Evolutionary conservation across 2,329 filamentous ascomycete genomes (phyloP).

Genomic region (Exophiala sp.): DNA sequence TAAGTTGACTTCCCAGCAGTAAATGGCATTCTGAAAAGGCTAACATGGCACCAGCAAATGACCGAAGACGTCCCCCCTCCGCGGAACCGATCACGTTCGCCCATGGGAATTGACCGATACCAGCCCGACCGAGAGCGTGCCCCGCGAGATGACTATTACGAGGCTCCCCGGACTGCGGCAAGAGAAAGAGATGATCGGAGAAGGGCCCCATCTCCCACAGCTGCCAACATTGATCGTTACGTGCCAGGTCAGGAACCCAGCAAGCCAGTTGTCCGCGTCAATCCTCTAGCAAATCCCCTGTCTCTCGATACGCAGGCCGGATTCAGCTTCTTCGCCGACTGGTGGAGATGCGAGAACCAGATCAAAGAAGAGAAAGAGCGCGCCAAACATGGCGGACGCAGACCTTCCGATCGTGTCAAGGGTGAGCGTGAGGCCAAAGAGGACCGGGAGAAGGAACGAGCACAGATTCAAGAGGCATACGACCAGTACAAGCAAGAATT

Average conservation of each 20-base stretch:
- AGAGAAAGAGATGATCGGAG: slow-evolving; percentile 54
- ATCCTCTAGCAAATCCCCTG: slow-evolving; percentile 57
- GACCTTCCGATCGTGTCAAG: slow-evolving; percentile 51
- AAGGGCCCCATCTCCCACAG: slow-evolving; percentile 53
- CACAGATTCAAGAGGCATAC: slow-evolving; percentile 59
- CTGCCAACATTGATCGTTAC: slow-evolving; percentile 58
- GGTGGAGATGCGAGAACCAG: slow-evolving; percentile 59
- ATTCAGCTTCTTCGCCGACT: slow-evolving; percentile 63
- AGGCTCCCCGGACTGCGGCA: slow-evolving; percentile 34
- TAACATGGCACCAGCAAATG: slow-evolving; percentile 29
- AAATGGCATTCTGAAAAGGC: neutral
- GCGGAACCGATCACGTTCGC: slow-evolving; percentile 54
- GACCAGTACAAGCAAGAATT: slow-evolving; percentile 61
- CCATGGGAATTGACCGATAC: slow-evolving; percentile 58
- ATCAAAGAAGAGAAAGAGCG: slow-evolving; percentile 61
- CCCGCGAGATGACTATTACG: slow-evolving; percentile 54
- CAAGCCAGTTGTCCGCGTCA: slow-evolving; percentile 48
- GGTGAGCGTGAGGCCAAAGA: slow-evolving; percentile 58
- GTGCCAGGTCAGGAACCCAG: slow-evolving; percentile 56
- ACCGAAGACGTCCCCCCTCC: slow-evolving; percentile 41
- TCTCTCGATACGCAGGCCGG: slow-evolving; percentile 61
- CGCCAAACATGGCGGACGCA: slow-evolving; percentile 52
- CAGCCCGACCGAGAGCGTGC: slow-evolving; percentile 49
- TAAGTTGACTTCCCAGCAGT: slow-evolving; percentile 31
- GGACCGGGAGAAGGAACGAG: slow-evolving; percentile 57